A percentile compares a stretch with the other conserved stretches of the same genome.
phyloP scores from a whole-genome alignment of 2,329 filamentous ascomycete species.

The Periconia macrospinosa region DNA sequence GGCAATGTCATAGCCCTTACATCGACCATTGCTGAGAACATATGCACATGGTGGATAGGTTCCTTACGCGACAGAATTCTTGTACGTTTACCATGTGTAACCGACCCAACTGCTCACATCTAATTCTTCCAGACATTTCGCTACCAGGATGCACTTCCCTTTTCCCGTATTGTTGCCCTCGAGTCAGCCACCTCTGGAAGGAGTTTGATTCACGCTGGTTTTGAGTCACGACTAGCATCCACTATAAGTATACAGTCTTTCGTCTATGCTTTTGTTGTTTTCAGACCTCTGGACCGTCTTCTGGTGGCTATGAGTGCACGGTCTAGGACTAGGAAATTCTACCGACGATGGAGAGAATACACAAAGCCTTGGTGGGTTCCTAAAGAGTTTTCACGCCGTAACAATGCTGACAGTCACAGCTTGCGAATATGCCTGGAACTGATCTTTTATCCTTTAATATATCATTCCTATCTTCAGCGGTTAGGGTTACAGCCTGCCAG shows the following conservation, averaged over 20 bases:
- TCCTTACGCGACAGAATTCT: slow-evolving; percentile 31
- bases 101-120: neutral
- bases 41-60: slow-evolving; percentile 42
- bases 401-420: slow-evolving; percentile 23
- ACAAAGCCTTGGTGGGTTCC: slow-evolving; percentile 24
- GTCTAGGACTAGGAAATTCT: slow-evolving; percentile 19
- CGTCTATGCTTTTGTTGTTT: slow-evolving; percentile 20
- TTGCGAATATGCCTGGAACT: slow-evolving; percentile 31
- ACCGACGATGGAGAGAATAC: slow-evolving; percentile 23
- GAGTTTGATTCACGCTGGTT: slow-evolving; percentile 31
- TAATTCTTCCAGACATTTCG: slow-evolving; percentile 28
- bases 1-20: slow-evolving; percentile 29
- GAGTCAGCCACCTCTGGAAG: slow-evolving; percentile 22
- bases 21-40: slow-evolving; percentile 26
- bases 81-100: slow-evolving; percentile 8
- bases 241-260: slow-evolving; percentile 21
- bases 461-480: slow-evolving; percentile 33
- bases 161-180: slow-evolving; percentile 27
- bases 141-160: slow-evolving; percentile 21
- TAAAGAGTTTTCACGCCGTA: neutral
- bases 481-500: slow-evolving; percentile 31
- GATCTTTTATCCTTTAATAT: slow-evolving; percentile 35
- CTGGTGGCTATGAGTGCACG: slow-evolving; percentile 22
- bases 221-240: slow-evolving; percentile 23
- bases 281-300: slow-evolving; percentile 34